Evolutionary conservation across 2,329 filamentous ascomycete species (phyloP).

Genomic region (Neodidymelliopsis sp.): DNA sequence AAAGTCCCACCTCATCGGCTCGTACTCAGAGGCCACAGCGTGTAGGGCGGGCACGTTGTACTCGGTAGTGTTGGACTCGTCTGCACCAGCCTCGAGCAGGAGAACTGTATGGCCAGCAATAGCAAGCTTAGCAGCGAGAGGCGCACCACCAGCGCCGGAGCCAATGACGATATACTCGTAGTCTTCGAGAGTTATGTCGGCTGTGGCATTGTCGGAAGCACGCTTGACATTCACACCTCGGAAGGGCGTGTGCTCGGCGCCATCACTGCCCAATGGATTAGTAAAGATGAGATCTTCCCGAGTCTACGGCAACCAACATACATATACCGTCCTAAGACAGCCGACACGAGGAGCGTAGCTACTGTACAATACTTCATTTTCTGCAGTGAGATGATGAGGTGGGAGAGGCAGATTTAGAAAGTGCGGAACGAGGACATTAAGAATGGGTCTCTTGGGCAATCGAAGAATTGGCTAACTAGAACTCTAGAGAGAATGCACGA

Average conservation of each 20-base stretch:
- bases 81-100: conserved; percentile 65
- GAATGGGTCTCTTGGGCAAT: too few species aligned
- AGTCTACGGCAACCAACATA: conserved; percentile 4
- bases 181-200: conserved; percentile 20
- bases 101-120: conserved; percentile 64
- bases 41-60: conserved; percentile 62
- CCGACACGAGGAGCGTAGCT: conserved; percentile 17
- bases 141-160: conserved; percentile 66
- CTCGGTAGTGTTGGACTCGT: conserved; percentile 58
- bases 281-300: neutral
- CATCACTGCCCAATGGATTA: conserved; percentile 25
- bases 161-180: conserved; percentile 70
- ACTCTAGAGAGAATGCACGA: too few species aligned
- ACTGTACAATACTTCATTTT: conserved; percentile 19
- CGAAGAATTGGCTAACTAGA: too few species aligned
- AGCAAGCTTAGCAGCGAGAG: conserved; percentile 64
- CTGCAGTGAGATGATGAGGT: too few species aligned
- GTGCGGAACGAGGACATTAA: too few species aligned
- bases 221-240: conserved; percentile 30
- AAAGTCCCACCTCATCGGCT: conserved; percentile 65
- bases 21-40: conserved; percentile 62
- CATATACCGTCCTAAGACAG: conserved; percentile 22
- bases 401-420: too few species aligned
- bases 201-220: conserved; percentile 18
- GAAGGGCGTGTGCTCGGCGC: conserved; percentile 30